Percentiles rank a stretch among this genome's conserved stretches.
phyloP scores from a whole-genome alignment of 169 alveolate species.

The Plasmodium falciparum region DNA sequence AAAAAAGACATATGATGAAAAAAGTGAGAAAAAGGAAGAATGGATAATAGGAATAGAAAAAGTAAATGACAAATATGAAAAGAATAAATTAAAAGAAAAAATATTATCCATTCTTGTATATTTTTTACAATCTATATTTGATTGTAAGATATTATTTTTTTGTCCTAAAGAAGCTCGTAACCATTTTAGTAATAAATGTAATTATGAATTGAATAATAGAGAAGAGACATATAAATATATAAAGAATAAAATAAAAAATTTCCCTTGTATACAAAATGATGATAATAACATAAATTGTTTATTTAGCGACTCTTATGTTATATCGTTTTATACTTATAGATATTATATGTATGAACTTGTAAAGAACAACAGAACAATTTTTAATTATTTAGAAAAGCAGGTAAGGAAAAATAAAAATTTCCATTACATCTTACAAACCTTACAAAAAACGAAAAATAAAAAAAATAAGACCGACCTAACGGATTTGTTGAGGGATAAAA shows the following conservation, averaged over 20 bases:
- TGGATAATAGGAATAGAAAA: slow-evolving; percentile 76
- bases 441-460: slow-evolving; percentile 38
- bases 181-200: slow-evolving; percentile 59
- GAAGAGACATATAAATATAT: slow-evolving; percentile 68
- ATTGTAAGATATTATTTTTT: slow-evolving; percentile 63
- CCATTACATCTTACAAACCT: slow-evolving; percentile 33
- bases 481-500: slow-evolving; percentile 37
- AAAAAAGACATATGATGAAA: too few relatives aligned
- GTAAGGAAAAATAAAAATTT: slow-evolving; percentile 63
- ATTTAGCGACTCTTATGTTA: slow-evolving; percentile 70
- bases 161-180: slow-evolving; percentile 77
- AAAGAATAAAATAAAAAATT: slow-evolving; percentile 55
- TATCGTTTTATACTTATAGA: slow-evolving; percentile 63
- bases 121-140: slow-evolving; percentile 56
- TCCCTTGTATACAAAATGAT: slow-evolving; percentile 42
- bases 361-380: slow-evolving; percentile 51
- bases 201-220: slow-evolving; percentile 23
- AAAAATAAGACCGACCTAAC: slow-evolving; percentile 17
- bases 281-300: slow-evolving; percentile 37
- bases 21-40: neutral
- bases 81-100: slow-evolving; percentile 60
- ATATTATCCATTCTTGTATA: slow-evolving; percentile 57
- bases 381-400: slow-evolving; percentile 44
- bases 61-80: slow-evolving; percentile 72
- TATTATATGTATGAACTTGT: slow-evolving; percentile 71